Conservation (phyloP, 1,139 yeast genomes). For the Eremothecium gossypii region DNA sequence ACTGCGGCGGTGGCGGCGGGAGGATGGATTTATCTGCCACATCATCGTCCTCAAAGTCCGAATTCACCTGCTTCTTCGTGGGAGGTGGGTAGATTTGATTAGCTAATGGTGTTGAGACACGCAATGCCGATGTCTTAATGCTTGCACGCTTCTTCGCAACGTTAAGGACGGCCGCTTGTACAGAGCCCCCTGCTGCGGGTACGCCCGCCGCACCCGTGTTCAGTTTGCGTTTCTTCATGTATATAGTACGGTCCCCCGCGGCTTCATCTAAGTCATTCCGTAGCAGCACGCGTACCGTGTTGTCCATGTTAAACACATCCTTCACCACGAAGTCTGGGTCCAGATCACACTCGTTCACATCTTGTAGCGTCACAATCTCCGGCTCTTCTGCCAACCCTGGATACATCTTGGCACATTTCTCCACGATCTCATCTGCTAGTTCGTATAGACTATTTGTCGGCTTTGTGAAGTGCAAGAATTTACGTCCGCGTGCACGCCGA, state of each 20-base stretch:
- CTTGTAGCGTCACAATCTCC: conserved; percentile 51
- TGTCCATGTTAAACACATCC: conserved; percentile 50
- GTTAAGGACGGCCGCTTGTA: conserved; percentile 11
- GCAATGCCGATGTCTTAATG: conserved; percentile 17
- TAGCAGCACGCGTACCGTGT: conserved; percentile 47
- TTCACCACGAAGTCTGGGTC: conserved; percentile 64
- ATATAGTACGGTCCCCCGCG: conserved; percentile 12
- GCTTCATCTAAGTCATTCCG: conserved; percentile 30
- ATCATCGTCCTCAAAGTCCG: conserved; percentile 25
- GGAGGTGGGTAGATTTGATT: conserved; percentile 32
- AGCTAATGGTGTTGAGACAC: conserved; percentile 32
- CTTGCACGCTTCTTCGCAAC: conserved; percentile 26
- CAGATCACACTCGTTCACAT: conserved; percentile 55
- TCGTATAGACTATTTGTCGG: conserved; percentile 37
- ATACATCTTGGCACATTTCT: conserved; percentile 49
- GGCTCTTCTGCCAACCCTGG: conserved; percentile 46
- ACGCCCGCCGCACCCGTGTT: conserved; percentile 10
- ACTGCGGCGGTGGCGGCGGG: conserved; percentile 31
- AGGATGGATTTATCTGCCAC: conserved; percentile 27
- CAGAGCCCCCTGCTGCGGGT: conserved; percentile 1
- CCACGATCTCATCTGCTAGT: conserved; percentile 42
- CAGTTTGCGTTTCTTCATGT: conserved; percentile 19
- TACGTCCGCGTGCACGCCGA: conserved; percentile 29
- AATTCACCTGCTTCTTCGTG: conserved; percentile 14
- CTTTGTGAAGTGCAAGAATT: conserved; percentile 55